Conservation (phyloP, 2,329 filamentous ascomycete genomes). For the Venturia nashicola region DNA sequence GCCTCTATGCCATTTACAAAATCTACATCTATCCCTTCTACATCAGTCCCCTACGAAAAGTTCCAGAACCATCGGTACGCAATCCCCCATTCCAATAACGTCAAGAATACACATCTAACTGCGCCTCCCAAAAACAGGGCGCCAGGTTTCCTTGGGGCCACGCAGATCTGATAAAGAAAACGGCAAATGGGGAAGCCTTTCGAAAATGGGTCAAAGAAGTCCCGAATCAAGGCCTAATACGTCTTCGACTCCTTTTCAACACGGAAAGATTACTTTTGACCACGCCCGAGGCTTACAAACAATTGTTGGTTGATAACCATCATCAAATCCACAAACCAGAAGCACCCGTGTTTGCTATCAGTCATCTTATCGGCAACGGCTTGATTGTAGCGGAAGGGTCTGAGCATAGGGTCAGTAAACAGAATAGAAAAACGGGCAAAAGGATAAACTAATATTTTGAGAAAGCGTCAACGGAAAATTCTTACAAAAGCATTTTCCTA, state of each 20-base stretch:
- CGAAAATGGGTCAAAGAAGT: conserved; percentile 39
- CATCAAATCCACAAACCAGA: conserved; percentile 38
- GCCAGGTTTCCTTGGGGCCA: conserved; percentile 27
- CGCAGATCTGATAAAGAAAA: conserved; percentile 26
- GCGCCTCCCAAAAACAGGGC: conserved; percentile 13
- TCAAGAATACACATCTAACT: not conserved
- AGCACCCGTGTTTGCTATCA: conserved; percentile 18
- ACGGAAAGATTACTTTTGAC: conserved; percentile 32
- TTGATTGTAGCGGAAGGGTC: conserved; percentile 75
- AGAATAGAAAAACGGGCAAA: not conserved
- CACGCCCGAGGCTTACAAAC: conserved; percentile 32
- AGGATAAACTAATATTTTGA: not conserved
- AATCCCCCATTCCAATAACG: conserved; percentile 1
- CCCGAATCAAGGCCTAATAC: conserved; percentile 42
- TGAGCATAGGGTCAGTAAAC: conserved; percentile 54
- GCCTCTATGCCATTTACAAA: not conserved
- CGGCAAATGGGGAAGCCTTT: conserved; percentile 30
- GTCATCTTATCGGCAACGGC: conserved; percentile 53
- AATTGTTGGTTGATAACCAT: conserved; percentile 37
- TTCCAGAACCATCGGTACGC: conserved; percentile 41
- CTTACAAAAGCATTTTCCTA: conserved; percentile 38
- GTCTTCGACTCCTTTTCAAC: conserved; percentile 37
- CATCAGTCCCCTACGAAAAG: conserved; percentile 44
- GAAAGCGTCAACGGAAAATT: conserved; percentile 31
- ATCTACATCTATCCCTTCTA: conserved; percentile 45